Conservation (phyloP, 1,284 basidiomycete genomes). For the Moesziomyces globuligerus region DNA sequence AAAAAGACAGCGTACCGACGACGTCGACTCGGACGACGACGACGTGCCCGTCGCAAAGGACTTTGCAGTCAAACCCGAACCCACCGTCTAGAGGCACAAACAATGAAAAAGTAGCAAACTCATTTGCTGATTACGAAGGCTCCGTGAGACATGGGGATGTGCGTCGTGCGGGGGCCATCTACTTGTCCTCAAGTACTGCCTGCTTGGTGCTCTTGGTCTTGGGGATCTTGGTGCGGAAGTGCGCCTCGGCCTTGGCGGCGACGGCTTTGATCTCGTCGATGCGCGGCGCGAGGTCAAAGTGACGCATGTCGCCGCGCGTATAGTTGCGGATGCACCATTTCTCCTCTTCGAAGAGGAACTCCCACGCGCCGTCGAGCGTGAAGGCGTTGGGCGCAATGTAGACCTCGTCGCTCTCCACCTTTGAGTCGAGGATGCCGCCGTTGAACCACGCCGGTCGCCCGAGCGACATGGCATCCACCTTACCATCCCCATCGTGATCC, state of each 20-base stretch:
- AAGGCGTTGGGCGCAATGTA: constrained; percentile 39
- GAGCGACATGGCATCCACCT: constrained; percentile 13
- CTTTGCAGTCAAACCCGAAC: constrained; percentile 20
- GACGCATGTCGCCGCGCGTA: constrained; percentile 25
- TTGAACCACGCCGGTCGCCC: constrained; percentile 45
- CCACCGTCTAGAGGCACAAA: constrained; percentile 8
- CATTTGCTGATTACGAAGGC: neutral
- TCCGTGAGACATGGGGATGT: neutral
- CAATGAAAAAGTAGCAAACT: neutral
- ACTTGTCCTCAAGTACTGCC: constrained; percentile 22
- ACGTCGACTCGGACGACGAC: constrained; percentile 32
- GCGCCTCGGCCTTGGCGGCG: constrained; percentile 22
- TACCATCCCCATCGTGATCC: constrained; percentile 21
- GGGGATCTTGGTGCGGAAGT: constrained; percentile 30
- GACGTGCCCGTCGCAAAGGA: constrained; percentile 18
- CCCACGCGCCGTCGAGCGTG: constrained; percentile 34
- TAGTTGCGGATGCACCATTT: constrained; percentile 48
- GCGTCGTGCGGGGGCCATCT: neutral
- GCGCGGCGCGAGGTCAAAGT: constrained; percentile 21
- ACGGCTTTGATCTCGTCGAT: constrained; percentile 32
- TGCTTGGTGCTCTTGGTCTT: constrained; percentile 25
- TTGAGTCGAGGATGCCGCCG: constrained; percentile 42
- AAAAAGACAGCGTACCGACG: constrained; percentile 1
- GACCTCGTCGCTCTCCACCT: constrained; percentile 22
- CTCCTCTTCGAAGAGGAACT: constrained; percentile 40